Base-by-base conservation (phyloP, 2,329 filamentous ascomycete genomes). In the Penicillium sp. region DNA sequence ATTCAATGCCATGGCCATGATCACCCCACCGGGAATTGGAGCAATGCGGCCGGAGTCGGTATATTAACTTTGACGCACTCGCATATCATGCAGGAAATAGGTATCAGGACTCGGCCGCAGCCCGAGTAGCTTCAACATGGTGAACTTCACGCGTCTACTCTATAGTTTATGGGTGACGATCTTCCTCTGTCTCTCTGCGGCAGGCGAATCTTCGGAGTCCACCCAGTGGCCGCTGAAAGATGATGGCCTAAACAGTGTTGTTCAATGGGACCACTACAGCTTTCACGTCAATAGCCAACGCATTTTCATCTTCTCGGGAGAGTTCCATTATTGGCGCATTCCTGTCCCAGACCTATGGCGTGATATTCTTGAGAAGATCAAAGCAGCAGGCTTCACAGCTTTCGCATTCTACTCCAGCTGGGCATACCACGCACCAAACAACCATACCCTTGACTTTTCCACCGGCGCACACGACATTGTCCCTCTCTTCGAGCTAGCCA, bases 181-280 rank as follows among this genome's bases (percentile, higher is more conserved):
- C 11, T 51, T 59, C 23, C 52, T 63, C 0, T 40, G 51, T 18
- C 24, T 44, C 3, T 46, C 54, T 6, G 37, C 43, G 7, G 21
- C 45, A 31, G 53, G 55, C 18, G 43, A 57, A 10, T 29, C 43
- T 23, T 49, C 52, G n/a, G 44, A 51, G 8, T 49, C 44, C 9
- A 58, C 56, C 5, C 61, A 75, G 66, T 81, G 79, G 79, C 78
- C 79, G 1, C 52, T 81, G 10, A 77, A 81, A 51, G 74, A 80
- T 64, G 75, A 82, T 55, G 77, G 77, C 5, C 60, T 79, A 46
- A 82, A 75, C 51, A 61, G 63, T 19, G 59, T 62, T 2, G 80
- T 83, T 1, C 71, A 81, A 66, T 83, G 80, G 81, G 81, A 83
- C 56, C 75, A 80, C 51, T 81, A 81, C 65, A 82, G 79, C 64